Conservation (phyloP, 2,329 filamentous ascomycete genomes). For the Alternaria sp. region DNA sequence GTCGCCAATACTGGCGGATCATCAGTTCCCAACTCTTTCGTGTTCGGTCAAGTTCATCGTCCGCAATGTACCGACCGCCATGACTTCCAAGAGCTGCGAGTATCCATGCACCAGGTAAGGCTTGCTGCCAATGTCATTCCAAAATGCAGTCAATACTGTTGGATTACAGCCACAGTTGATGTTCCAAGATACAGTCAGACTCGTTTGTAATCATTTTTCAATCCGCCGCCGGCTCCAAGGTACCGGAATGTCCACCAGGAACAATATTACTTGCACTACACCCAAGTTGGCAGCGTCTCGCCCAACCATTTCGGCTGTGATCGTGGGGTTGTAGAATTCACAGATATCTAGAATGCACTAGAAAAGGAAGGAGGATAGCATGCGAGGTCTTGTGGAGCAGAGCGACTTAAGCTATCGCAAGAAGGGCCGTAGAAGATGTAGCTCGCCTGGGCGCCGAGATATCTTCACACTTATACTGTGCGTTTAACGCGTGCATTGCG, state of each 20-base stretch:
- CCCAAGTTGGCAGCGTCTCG: constrained; percentile 1
- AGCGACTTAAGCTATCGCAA: constrained; percentile 8
- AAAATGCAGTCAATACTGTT: constrained; percentile 4
- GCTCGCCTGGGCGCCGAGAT: constrained; percentile 35
- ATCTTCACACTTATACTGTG: constrained; percentile 16
- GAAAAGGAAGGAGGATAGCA: constrained; percentile 16
- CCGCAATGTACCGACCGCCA: constrained; percentile 17
- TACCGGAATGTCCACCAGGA: constrained; percentile 4
- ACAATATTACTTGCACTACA: neutral
- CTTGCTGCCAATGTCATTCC: constrained; percentile 7
- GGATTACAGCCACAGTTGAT: neutral
- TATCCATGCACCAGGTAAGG: constrained; percentile 14
- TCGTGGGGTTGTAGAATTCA: constrained; percentile 10
- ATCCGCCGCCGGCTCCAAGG: constrained; percentile 19
- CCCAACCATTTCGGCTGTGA: neutral
- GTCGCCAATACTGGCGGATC: neutral
- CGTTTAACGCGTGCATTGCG: constrained; percentile 19
- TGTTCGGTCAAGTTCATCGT: neutral
- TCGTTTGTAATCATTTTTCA: constrained; percentile 20
- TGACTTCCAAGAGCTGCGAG: constrained; percentile 27
- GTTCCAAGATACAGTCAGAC: constrained; percentile 11
- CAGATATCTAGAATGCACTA: constrained; percentile 3
- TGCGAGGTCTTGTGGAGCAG: neutral
- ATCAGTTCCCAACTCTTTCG: neutral
- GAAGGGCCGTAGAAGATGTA: constrained; percentile 9